A percentile compares a stretch with the other conserved stretches of the same genome.
Evolutionary conservation across 768 basidiomycete genomes (phyloP).

Genomic region (Lentinula edodes): DNA sequence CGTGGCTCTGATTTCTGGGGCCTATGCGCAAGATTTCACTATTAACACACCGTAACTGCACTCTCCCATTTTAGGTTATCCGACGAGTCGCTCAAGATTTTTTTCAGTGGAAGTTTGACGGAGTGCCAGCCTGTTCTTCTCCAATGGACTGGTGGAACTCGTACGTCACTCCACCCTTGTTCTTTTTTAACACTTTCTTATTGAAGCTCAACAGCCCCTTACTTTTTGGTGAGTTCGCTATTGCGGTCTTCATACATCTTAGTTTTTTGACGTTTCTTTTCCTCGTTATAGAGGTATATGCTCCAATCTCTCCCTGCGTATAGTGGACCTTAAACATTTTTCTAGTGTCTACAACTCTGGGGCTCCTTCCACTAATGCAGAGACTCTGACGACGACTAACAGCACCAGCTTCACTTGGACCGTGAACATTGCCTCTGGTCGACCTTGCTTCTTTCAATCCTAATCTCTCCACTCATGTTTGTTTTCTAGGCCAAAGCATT

Average conservation of each 20-base stretch:
- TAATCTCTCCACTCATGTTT: background rate
- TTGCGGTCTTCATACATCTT: too few species aligned
- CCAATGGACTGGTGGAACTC: constrained; percentile 48
- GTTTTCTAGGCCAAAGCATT: constrained; percentile 39
- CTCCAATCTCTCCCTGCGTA: background rate
- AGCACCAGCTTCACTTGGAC: constrained; percentile 47
- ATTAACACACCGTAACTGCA: constrained; percentile 71
- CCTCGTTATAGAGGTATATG: constrained; percentile 31
- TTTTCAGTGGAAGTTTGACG: constrained; percentile 15
- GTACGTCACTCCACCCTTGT: constrained; percentile 31
- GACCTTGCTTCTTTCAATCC: constrained; percentile 8
- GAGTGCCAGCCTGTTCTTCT: constrained; percentile 56
- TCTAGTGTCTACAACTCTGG: constrained; percentile 51
- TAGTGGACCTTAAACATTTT: background rate
- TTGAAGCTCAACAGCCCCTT: constrained; percentile 41
- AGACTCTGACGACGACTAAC: constrained; percentile 36
- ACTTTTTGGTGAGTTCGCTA: constrained; percentile 49
- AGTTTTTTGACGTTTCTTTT: too few species aligned
- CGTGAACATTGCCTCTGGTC: constrained; percentile 44
- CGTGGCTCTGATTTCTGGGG: constrained; percentile 20
- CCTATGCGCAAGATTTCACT: constrained; percentile 38
- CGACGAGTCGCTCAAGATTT: background rate
- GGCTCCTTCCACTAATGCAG: constrained; percentile 40
- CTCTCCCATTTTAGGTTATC: background rate
- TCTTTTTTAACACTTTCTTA: constrained; percentile 10